phyloP scores from a whole-genome alignment of 805 yeast genomes.

The Yarrowia divulgata region DNA sequence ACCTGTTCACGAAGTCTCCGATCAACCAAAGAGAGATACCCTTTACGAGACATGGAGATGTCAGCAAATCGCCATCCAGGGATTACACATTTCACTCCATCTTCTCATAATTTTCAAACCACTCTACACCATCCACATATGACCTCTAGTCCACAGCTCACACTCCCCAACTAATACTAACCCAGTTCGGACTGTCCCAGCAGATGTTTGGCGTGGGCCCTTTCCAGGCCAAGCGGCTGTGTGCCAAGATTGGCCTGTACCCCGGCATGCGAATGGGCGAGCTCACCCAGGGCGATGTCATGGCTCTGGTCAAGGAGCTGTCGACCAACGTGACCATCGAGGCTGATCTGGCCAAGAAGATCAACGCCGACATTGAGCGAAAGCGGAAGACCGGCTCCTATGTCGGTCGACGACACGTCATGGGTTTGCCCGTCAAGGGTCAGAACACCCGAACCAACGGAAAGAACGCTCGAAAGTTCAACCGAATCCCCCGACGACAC shows the following conservation, averaged over 20 bases:
- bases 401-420: conserved; percentile 87
- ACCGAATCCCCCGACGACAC: conserved; percentile 52
- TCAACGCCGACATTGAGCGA: conserved; percentile 74
- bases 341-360: conserved; percentile 67
- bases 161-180: conserved; percentile 4
- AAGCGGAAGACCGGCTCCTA: conserved; percentile 85
- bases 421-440: conserved; percentile 82
- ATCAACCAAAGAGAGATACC: too few species aligned
- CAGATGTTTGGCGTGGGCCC: conserved; percentile 89
- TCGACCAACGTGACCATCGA: conserved; percentile 78
- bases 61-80: too few species aligned
- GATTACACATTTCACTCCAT: too few species aligned
- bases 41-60: too few species aligned
- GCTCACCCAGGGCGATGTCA: conserved; percentile 82
- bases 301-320: conserved; percentile 86
- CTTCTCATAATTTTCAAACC: too few species aligned
- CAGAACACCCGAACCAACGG: conserved; percentile 93
- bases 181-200: conserved; percentile 70
- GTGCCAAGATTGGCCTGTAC: conserved; percentile 88
- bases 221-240: conserved; percentile 71
- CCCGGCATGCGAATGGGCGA: conserved; percentile 96
- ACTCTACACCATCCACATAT: not conserved
- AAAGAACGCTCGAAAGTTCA: conserved; percentile 84
- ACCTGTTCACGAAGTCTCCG: too few species aligned
- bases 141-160: not conserved